Percentiles rank a stretch among this genome's conserved stretches.
phyloP scores from a whole-genome alignment of 495 filamentous ascomycete genomes.

The Hyaloscypha bicolor region DNA sequence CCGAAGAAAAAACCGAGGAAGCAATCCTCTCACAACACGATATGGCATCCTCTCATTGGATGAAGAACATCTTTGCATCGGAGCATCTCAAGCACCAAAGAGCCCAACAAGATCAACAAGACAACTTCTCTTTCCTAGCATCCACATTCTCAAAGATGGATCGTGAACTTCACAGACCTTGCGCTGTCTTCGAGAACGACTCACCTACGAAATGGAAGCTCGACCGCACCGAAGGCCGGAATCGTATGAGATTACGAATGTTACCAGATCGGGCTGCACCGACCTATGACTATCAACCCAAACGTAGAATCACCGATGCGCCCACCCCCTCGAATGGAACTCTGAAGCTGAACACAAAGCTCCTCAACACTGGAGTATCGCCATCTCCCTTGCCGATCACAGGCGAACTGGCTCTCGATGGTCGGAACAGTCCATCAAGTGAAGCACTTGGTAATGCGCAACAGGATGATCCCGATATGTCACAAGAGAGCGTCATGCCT shows the following conservation, averaged over 20 bases:
- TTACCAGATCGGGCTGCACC: slow-evolving; percentile 66
- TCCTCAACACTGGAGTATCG: slow-evolving; percentile 22
- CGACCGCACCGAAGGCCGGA: slow-evolving; percentile 92
- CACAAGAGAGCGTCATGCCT: slow-evolving; percentile 47
- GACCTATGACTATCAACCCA: slow-evolving; percentile 80
- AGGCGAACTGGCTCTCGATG: slow-evolving; percentile 13
- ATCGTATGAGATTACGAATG: slow-evolving; percentile 88
- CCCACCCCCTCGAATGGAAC: slow-evolving; percentile 22
- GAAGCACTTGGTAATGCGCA: slow-evolving; percentile 15
- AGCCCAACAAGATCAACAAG: slow-evolving; percentile 86
- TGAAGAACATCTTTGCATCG: slow-evolving; percentile 88
- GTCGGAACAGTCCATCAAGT: slow-evolving; percentile 25
- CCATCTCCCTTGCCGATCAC: slow-evolving; percentile 7
- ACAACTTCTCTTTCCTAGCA: slow-evolving; percentile 74
- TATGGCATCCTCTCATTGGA: slow-evolving; percentile 83
- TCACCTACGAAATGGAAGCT: slow-evolving; percentile 79
- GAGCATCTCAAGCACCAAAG: slow-evolving; percentile 91
- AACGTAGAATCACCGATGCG: slow-evolving; percentile 57
- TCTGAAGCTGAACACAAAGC: slow-evolving; percentile 47
- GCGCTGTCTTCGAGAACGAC: slow-evolving; percentile 72
- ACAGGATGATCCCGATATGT: slow-evolving; percentile 18
- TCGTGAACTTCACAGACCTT: slow-evolving; percentile 70
- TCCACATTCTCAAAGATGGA: slow-evolving; percentile 74
- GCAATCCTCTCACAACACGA: slow-evolving; percentile 77
- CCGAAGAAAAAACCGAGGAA: slow-evolving; percentile 65